Evolutionary conservation across 2,329 filamentous ascomycete genomes (phyloP).

Genomic region (Trichothecium roseum): DNA sequence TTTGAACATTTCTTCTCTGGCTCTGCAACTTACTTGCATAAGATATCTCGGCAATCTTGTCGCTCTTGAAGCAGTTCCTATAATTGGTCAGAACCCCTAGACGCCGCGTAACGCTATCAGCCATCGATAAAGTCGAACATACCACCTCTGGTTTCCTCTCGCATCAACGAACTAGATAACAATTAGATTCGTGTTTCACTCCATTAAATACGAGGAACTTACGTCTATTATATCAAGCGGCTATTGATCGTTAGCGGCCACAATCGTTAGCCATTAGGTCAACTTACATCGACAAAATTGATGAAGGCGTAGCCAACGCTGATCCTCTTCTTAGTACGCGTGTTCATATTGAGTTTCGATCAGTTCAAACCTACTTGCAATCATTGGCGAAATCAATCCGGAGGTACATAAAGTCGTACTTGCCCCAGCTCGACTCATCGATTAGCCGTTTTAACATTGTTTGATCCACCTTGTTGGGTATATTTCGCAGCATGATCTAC

Average conservation of each 20-base stretch:
- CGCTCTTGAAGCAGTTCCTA: slow-evolving; percentile 72
- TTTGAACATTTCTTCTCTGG: slow-evolving; percentile 2
- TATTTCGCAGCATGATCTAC: slow-evolving; percentile 89
- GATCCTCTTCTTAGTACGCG: too few species aligned
- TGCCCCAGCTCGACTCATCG: slow-evolving; percentile 66
- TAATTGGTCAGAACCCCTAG: background rate
- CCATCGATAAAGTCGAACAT: slow-evolving; percentile 10
- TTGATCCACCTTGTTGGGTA: slow-evolving; percentile 81
- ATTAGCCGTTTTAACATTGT: slow-evolving; percentile 68
- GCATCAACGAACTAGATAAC: slow-evolving; percentile 60
- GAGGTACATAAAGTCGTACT: slow-evolving; percentile 92
- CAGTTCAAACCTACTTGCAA: slow-evolving; percentile 57
- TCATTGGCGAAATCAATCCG: slow-evolving; percentile 81
- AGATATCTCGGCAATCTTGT: slow-evolving; percentile 81
- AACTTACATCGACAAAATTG: slow-evolving; percentile 73
- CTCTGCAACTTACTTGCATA: slow-evolving; percentile 69
- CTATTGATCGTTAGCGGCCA: slow-evolving; percentile 33
- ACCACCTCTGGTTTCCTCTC: slow-evolving; percentile 62
- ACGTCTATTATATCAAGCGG: slow-evolving; percentile 65
- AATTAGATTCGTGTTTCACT: background rate
- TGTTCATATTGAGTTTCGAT: background rate
- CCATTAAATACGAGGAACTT: slow-evolving; percentile 14
- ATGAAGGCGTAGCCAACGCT: slow-evolving; percentile 97
- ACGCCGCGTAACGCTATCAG: background rate
- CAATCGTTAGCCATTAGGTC: background rate